These are phyloP conservation scores for Metschnikowia drakensbergensis DNA, from an alignment of 805 yeast genomes.

Conservation along the genomic window DNA sequence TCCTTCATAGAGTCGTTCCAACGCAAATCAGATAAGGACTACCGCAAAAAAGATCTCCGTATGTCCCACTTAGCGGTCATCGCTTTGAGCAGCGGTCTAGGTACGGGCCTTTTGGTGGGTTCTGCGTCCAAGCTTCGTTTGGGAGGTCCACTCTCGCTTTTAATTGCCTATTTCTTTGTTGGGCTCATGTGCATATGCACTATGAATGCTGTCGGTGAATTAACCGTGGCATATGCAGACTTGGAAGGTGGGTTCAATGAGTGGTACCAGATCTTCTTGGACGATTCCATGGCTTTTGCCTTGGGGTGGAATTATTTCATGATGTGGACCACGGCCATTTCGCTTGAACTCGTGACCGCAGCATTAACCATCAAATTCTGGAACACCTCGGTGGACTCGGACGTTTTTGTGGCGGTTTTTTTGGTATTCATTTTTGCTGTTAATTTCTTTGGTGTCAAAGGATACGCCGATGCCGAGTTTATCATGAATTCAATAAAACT, in stretches of 20 bases:
- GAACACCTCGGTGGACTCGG: constrained; percentile 48
- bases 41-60: constrained; percentile 13
- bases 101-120: constrained; percentile 43
- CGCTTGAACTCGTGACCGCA: constrained; percentile 20
- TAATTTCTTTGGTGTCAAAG: constrained; percentile 44
- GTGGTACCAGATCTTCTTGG: constrained; percentile 29
- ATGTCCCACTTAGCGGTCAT: constrained; percentile 30
- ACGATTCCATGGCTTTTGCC: constrained; percentile 36
- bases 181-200: constrained; percentile 30
- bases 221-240: constrained; percentile 56
- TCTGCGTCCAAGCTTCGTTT: constrained; percentile 26
- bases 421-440: constrained; percentile 42
- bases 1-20: constrained; percentile 16
- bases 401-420: constrained; percentile 54
- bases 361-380: constrained; percentile 55
- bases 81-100: constrained; percentile 37
- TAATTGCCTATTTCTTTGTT: constrained; percentile 22
- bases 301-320: constrained; percentile 37
- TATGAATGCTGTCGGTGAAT: constrained; percentile 41
- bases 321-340: constrained; percentile 25
- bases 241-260: constrained; percentile 38
- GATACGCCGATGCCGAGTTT: constrained; percentile 45
- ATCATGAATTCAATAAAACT: constrained; percentile 35
- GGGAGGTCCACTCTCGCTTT: constrained; percentile 25
- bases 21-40: constrained; percentile 12